Evolutionary conservation across 345 rosid genomes (phyloP), one percentile per base, ranked within the genome.

Genomic region (Moricandia arvensis): DNA sequence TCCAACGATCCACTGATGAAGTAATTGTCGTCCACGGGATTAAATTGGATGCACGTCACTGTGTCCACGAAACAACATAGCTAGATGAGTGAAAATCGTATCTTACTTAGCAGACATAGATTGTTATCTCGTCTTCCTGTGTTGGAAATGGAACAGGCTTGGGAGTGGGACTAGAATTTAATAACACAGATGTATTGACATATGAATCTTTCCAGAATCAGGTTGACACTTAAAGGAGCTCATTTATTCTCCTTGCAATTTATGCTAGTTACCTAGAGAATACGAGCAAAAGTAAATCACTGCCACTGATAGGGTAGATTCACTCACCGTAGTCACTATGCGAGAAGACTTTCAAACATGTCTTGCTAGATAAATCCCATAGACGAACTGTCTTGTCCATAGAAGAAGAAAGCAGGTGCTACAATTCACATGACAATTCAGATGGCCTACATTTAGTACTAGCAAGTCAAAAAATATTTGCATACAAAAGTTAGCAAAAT

Each of bases 11-110:
- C 98, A 69, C 98, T 94, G 68, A 94, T 91, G 88, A 94, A 94
- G 85, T 90, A 91, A 71, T 80, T 82, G 66, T 91, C 97, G 83
- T 94, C 98, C 59, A 86, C 90, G 3, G 98, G 98, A 84, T 91
- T 94, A 77, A 94, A 94, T 86, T 91, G 97, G 88, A 91, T 89
- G 93, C 95, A 94, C 72, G 98, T 94, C 75, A 94, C 98, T 94
- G 96, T 75, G 69, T 13, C 49, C 63, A 78, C 13, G 38, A 66
- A 66, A 49, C 57, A 78, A 11, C 59, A 64, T 2, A 45, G 53
- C 59, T n/a, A 51, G 29, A 45, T 65, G 54, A 71, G 80, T 24
- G 24, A 77, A 30, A 58, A 63, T 43, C 21, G 13, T 38, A 17
- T 38, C 38, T n/a, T 55, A 38, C 70, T 27, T 27, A 76, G 53